A percentile compares a stretch with the other conserved stretches of the same genome.
Evolutionary conservation across 2,329 filamentous ascomycete genomes (phyloP).

Genomic region (Sporothrix dimorphospora): DNA sequence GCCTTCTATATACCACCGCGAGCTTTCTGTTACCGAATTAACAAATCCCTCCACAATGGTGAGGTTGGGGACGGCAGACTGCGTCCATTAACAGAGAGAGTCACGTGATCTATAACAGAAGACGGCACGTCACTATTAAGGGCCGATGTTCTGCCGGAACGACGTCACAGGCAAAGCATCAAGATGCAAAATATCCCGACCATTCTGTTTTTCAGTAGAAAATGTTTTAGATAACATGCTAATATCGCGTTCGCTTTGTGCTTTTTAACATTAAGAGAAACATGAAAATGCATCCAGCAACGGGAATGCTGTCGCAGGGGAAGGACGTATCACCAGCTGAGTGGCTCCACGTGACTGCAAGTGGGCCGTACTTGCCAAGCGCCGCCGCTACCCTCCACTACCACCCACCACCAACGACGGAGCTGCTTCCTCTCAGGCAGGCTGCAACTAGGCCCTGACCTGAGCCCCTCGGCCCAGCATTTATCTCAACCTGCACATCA

Average conservation of each 20-base stretch:
- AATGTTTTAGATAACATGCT: too few species aligned
- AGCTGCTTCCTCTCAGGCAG: constrained; percentile 12
- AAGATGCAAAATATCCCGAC: background rate
- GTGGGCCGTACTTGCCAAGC: background rate
- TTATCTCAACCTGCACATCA: background rate
- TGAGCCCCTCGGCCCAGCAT: constrained; percentile 18
- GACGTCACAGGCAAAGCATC: background rate
- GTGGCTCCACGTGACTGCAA: constrained; percentile 6
- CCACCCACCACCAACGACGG: constrained; percentile 11
- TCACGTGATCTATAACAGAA: background rate
- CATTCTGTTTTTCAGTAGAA: background rate
- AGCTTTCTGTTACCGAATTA: too few species aligned
- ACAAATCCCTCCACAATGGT: too few species aligned
- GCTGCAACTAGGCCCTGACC: background rate
- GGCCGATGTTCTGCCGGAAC: background rate
- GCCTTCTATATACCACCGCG: too few species aligned
- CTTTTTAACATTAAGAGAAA: background rate
- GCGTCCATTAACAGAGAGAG: background rate
- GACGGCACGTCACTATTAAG: too few species aligned
- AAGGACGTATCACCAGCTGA: background rate
- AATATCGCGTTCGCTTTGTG: too few species aligned
- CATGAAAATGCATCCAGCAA: background rate
- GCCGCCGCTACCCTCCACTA: background rate
- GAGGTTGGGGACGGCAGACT: too few species aligned
- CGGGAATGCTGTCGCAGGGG: background rate